A percentile compares a stretch with the other conserved stretches of the same genome.
These are phyloP conservation scores for Sphaerulina vaccinii DNA, from an alignment of 2,329 filamentous ascomycete genomes.

Conservation along the genomic window DNA sequence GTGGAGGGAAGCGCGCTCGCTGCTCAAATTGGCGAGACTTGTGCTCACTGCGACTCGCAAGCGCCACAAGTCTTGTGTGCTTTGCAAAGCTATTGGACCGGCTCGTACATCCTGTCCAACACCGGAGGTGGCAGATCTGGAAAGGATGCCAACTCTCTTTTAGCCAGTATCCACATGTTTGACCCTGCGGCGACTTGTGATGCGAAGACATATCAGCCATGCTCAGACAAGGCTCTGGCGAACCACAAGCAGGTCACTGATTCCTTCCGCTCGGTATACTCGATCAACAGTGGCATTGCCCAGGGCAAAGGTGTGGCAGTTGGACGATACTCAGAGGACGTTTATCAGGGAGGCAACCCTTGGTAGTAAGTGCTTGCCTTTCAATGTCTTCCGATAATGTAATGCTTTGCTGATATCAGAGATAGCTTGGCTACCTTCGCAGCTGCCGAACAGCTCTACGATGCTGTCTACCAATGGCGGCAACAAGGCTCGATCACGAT, in stretches of 20 bases:
- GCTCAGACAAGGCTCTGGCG: conserved; percentile 58
- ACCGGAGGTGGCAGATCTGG: conserved; percentile 63
- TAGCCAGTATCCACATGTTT: conserved; percentile 58
- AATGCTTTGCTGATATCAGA: neutral
- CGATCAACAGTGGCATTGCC: conserved; percentile 65
- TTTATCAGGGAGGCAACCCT: conserved; percentile 75
- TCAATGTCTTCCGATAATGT: neutral
- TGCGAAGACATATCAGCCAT: conserved; percentile 73
- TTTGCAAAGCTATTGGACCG: conserved; percentile 71
- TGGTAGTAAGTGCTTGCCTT: conserved; percentile 49
- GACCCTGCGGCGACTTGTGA: conserved; percentile 65
- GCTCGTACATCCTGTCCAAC: conserved; percentile 66
- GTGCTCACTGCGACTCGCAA: conserved; percentile 60
- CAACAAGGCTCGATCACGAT: conserved; percentile 62
- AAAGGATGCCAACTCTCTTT: conserved; percentile 69
- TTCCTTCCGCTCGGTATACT: conserved; percentile 70
- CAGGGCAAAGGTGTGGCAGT: conserved; percentile 56
- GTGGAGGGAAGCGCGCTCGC: conserved; percentile 67
- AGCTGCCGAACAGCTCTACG: conserved; percentile 77
- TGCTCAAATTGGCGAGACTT: conserved; percentile 59
- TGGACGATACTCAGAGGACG: conserved; percentile 53
- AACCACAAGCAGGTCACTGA: conserved; percentile 76
- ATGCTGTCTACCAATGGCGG: conserved; percentile 71
- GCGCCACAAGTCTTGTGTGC: conserved; percentile 73
- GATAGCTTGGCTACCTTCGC: conserved; percentile 64